These are phyloP conservation scores for Sporodiniella umbellata DNA, from an alignment of 371 early-diverging fungal species.

Conservation along the genomic window DNA sequence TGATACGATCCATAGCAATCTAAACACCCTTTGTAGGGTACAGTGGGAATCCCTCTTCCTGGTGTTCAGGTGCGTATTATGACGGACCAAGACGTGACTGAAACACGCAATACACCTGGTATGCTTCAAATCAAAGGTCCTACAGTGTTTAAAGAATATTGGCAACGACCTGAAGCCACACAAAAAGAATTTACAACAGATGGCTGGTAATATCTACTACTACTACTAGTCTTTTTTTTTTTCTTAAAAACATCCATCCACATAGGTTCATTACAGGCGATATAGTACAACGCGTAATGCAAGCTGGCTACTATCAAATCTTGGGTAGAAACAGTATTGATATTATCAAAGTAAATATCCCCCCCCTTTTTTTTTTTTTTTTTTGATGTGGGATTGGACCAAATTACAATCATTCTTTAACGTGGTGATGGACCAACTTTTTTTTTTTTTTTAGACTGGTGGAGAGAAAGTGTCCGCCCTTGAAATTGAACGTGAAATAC, in stretches of 20 bases:
- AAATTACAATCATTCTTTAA: neutral
- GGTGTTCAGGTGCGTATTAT: constrained; percentile 65
- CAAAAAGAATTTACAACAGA: constrained; percentile 63
- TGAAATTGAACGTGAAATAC: constrained; percentile 78
- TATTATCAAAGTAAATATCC: constrained; percentile 74
- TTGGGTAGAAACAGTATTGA: constrained; percentile 81
- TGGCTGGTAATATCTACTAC: constrained; percentile 76
- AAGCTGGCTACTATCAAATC: constrained; percentile 60
- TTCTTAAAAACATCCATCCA: no score
- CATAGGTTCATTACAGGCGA: constrained; percentile 86
- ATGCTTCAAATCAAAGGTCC: constrained; percentile 71
- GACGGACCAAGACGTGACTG: constrained; percentile 52
- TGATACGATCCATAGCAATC: no score
- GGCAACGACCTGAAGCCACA: constrained; percentile 74
- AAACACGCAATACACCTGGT: constrained; percentile 50
- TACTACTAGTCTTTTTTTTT: no score
- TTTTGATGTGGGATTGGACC: neutral
- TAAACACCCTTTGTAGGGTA: constrained; percentile 49
- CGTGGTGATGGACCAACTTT: no score
- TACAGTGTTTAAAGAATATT: constrained; percentile 74
- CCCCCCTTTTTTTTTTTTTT: neutral
- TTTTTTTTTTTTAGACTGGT: constrained; percentile 69
- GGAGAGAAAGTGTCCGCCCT: constrained; percentile 87
- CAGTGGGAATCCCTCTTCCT: constrained; percentile 79
- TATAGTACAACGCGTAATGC: constrained; percentile 49